Percentiles rank a stretch among this genome's conserved stretches.
Evolutionary conservation across 2,329 filamentous ascomycete genomes (phyloP).

Genomic region (Ceratocystis albifundus): DNA sequence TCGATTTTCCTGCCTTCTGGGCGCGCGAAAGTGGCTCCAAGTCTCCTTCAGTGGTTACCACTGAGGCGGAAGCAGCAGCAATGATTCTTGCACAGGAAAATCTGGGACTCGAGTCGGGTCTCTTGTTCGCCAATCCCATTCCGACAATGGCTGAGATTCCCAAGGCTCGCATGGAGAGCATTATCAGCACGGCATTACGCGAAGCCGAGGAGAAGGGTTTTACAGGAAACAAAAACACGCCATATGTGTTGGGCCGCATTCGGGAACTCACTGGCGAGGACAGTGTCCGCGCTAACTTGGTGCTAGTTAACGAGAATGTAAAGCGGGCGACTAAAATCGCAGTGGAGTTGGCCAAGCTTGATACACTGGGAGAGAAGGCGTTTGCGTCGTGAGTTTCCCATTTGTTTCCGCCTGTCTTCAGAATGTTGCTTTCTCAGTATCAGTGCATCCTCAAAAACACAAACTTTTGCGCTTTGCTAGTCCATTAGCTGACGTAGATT

Average conservation of each 20-base stretch:
- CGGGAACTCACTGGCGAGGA: constrained; percentile 62
- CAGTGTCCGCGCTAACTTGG: constrained; percentile 63
- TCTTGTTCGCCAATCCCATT: constrained; percentile 84
- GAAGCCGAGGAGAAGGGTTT: constrained; percentile 54
- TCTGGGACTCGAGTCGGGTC: constrained; percentile 62
- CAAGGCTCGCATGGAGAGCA: constrained; percentile 55
- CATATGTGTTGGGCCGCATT: constrained; percentile 68
- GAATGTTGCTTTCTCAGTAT: constrained; percentile 1
- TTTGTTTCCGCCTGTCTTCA: background rate
- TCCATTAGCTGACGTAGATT: background rate
- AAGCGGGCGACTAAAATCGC: constrained; percentile 44
- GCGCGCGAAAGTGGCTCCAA: constrained; percentile 71
- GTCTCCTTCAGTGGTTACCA: constrained; percentile 63
- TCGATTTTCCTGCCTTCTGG: constrained; percentile 91
- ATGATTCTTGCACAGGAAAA: constrained; percentile 70
- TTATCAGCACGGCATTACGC: constrained; percentile 56
- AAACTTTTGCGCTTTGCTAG: background rate
- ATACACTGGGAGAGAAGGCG: constrained; percentile 14
- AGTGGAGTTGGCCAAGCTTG: constrained; percentile 37
- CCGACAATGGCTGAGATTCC: constrained; percentile 59
- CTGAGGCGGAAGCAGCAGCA: constrained; percentile 74
- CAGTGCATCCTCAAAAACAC: background rate
- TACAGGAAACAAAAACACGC: constrained; percentile 68
- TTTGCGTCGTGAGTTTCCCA: constrained; percentile 15
- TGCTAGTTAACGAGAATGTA: constrained; percentile 45